Percentiles rank a stretch among this genome's conserved stretches.
These are phyloP conservation scores for Asterionellopsis glacialis DNA, from an alignment of 108 stramenopile genomes.

Conservation along the genomic window DNA sequence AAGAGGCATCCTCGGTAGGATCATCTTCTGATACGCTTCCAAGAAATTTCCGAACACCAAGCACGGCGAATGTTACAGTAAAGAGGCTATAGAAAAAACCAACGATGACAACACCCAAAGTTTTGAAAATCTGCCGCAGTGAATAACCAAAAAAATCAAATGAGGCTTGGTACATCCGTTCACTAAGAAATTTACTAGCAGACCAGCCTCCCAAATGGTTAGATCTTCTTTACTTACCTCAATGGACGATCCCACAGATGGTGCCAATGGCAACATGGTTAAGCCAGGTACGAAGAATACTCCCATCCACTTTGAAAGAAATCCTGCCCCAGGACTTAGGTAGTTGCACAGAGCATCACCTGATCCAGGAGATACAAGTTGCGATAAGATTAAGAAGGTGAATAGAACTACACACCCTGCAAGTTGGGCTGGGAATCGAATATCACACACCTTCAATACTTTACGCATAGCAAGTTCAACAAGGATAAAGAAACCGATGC, in stretches of 20 bases:
- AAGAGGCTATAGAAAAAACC: conserved; percentile 5
- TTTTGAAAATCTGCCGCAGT: conserved; percentile 7
- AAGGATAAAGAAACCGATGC: too few species aligned
- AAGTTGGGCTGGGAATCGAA: not conserved
- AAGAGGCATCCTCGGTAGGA: not conserved
- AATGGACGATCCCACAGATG: not conserved
- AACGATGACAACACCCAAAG: conserved; percentile 7
- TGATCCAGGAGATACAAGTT: not conserved
- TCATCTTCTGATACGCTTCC: conserved; percentile 2
- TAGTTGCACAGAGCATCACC: not conserved
- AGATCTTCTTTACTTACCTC: not conserved
- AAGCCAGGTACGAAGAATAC: conserved; percentile 1
- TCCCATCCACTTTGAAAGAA: conserved; percentile 1
- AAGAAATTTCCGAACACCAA: conserved; percentile 7
- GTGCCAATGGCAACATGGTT: not conserved
- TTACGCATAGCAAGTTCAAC: too few species aligned
- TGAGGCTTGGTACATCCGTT: too few species aligned
- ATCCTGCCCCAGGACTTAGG: conserved; percentile 1
- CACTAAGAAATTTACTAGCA: not conserved
- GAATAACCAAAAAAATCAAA: not conserved
- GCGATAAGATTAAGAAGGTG: not conserved
- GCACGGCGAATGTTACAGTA: conserved; percentile 1
- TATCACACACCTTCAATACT: not conserved
- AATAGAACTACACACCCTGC: not conserved
- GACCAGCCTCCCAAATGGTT: too few species aligned